Conservation (phyloP, 345 rosid species). For the Eucalyptus globulus region DNA sequence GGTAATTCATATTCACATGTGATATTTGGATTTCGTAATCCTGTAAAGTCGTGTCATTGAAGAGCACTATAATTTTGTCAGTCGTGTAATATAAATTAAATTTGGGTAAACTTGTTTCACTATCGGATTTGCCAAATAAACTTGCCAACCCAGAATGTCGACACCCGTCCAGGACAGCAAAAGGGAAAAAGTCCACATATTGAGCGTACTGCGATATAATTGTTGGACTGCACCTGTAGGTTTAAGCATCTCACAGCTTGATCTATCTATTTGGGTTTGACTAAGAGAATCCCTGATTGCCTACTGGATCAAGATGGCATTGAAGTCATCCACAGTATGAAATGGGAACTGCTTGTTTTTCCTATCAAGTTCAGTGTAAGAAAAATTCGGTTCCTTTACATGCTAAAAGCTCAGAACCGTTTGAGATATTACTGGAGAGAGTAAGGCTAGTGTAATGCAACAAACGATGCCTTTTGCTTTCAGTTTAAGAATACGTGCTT, state of each 20-base stretch:
- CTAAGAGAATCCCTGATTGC: background rate
- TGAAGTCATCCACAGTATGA: background rate
- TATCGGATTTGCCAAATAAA: background rate
- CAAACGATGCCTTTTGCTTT: background rate
- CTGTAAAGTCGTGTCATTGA: background rate
- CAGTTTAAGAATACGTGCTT: background rate
- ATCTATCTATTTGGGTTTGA: background rate
- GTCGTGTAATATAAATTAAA: background rate
- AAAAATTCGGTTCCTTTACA: background rate
- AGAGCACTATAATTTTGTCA: background rate
- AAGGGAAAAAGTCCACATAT: too few relatives aligned
- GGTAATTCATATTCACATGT: background rate
- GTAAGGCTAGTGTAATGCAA: background rate
- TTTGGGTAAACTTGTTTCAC: background rate
- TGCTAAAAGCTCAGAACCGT: background rate
- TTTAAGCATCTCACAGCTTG: background rate
- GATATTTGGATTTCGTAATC: background rate
- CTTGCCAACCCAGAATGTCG: background rate
- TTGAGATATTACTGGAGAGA: background rate
- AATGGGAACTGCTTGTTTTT: background rate
- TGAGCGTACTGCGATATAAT: background rate
- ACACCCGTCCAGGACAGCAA: background rate
- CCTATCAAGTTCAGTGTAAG: background rate
- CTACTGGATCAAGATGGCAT: background rate
- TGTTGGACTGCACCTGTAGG: background rate